phyloP scores from a whole-genome alignment of 805 yeast genomes.

The Nakazawaea pomicola region DNA sequence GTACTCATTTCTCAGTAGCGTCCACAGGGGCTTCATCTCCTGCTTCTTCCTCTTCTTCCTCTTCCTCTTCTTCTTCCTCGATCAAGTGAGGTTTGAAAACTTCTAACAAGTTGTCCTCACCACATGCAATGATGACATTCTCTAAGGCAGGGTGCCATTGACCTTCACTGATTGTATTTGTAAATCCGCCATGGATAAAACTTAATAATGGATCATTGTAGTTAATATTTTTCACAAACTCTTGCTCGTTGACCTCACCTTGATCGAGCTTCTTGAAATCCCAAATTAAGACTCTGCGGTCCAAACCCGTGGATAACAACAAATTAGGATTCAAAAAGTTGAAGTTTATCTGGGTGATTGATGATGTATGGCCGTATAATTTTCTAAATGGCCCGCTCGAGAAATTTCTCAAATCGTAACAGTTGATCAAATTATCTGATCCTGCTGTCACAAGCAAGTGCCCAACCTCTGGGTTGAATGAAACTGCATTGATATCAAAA shows the following conservation, averaged over 20 bases:
- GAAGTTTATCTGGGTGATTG: slow-evolving; percentile 54
- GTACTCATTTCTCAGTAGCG: slow-evolving; percentile 9
- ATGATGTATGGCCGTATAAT: slow-evolving; percentile 60
- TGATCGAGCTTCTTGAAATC: slow-evolving; percentile 57
- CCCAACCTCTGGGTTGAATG: slow-evolving; percentile 53
- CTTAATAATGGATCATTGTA: slow-evolving; percentile 71
- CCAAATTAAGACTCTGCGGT: slow-evolving; percentile 72
- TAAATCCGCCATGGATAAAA: slow-evolving; percentile 87
- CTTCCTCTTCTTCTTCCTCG: slow-evolving; percentile 32
- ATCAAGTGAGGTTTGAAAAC: slow-evolving; percentile 66
- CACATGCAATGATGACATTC: slow-evolving; percentile 59
- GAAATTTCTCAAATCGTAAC: slow-evolving; percentile 72
- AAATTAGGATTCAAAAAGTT: slow-evolving; percentile 41
- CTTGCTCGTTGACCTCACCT: slow-evolving; percentile 48
- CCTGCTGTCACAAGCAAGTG: slow-evolving; percentile 70
- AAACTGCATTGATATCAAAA: slow-evolving; percentile 58
- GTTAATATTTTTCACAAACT: slow-evolving; percentile 45
- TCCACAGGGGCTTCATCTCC: slow-evolving; percentile 16
- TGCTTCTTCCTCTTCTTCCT: slow-evolving; percentile 36
- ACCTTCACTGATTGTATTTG: slow-evolving; percentile 60
- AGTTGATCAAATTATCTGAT: slow-evolving; percentile 64
- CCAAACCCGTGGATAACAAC: slow-evolving; percentile 54
- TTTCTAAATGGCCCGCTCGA: slow-evolving; percentile 47
- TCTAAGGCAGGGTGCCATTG: slow-evolving; percentile 60
- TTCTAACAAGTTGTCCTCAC: slow-evolving; percentile 72